Evolutionary conservation across 352 stramenopile species (phyloP).

Genomic region (Detonula confervacea): DNA sequence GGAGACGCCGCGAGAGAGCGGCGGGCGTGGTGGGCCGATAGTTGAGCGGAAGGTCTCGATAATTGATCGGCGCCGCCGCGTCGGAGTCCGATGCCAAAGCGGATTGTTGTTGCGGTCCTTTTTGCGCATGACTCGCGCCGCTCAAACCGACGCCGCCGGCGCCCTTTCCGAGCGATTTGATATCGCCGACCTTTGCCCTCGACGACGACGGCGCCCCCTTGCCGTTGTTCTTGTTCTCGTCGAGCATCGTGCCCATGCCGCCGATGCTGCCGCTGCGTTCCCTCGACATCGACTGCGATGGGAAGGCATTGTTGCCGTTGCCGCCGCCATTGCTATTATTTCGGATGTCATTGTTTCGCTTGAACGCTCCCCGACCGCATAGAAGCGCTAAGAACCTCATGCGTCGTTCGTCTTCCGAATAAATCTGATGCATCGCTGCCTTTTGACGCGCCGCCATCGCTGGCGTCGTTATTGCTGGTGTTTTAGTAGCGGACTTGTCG

Average conservation of each 20-base stretch:
- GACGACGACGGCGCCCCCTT: not conserved
- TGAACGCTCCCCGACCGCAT: constrained; percentile 19
- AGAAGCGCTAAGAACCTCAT: constrained; percentile 52
- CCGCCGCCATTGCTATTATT: no score
- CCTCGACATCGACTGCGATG: not conserved
- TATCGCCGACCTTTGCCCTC: no score
- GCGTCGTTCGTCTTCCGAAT: constrained; percentile 37
- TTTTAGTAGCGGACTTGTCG: not conserved
- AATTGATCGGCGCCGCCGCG: no score
- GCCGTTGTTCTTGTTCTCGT: not conserved
- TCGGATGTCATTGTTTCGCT: not conserved
- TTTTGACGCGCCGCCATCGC: constrained; percentile 5
- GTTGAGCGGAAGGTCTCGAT: constrained; percentile 9
- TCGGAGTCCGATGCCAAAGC: no score
- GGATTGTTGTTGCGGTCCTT: not conserved
- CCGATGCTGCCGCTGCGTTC: constrained; percentile 18
- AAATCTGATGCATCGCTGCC: constrained; percentile 11
- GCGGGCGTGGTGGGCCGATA: constrained; percentile 69
- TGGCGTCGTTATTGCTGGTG: not conserved
- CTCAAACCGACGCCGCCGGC: not conserved
- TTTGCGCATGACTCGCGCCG: not conserved
- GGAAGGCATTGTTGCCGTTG: no score
- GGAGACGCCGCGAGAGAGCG: constrained; percentile 66
- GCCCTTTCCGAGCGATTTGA: not conserved
- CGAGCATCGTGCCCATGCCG: constrained; percentile 5